phyloP scores from a whole-genome alignment of 2,329 filamentous ascomycete genomes.

The Cyanodermella asteris region DNA sequence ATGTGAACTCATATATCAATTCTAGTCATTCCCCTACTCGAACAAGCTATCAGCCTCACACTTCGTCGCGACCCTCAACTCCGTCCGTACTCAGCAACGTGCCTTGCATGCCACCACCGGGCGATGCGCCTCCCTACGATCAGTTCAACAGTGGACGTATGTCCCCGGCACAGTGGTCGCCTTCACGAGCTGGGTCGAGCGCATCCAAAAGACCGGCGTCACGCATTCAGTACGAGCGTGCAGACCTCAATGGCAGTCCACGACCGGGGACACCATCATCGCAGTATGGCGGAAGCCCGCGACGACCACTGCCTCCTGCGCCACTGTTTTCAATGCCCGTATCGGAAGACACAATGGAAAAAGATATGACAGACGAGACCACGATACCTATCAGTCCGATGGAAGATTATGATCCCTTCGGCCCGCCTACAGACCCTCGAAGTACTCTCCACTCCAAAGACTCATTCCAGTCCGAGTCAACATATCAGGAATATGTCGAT shows the following conservation, averaged over 20 bases:
- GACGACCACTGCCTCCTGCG: constrained; percentile 68
- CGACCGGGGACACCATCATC: constrained; percentile 79
- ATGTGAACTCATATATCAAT: constrained; percentile 11
- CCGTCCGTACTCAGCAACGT: constrained; percentile 20
- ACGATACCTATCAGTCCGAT: constrained; percentile 45
- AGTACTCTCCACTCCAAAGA: constrained; percentile 39
- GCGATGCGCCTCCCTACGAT: constrained; percentile 12
- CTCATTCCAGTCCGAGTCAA: constrained; percentile 39
- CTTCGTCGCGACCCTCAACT: constrained; percentile 17
- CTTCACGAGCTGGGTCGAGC: constrained; percentile 33
- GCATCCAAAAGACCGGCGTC: constrained; percentile 51
- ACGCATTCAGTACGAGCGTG: constrained; percentile 57
- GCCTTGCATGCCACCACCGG: constrained; percentile 20
- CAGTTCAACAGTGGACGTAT: constrained; percentile 17
- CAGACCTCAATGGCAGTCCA: constrained; percentile 73
- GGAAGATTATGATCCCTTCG: constrained; percentile 55
- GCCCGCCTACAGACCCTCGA: constrained; percentile 34
- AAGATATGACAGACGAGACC: constrained; percentile 40
- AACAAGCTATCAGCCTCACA: constrained; percentile 13
- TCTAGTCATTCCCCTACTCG: constrained; percentile 11
- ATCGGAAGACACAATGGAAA: constrained; percentile 24
- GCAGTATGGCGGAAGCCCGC: constrained; percentile 67
- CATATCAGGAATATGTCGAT: constrained; percentile 32
- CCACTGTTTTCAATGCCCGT: constrained; percentile 51
- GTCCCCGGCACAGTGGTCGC: constrained; percentile 29